Conservation (phyloP, 2,329 filamentous ascomycete genomes). For the Hymenoscyphus fraxineus region DNA sequence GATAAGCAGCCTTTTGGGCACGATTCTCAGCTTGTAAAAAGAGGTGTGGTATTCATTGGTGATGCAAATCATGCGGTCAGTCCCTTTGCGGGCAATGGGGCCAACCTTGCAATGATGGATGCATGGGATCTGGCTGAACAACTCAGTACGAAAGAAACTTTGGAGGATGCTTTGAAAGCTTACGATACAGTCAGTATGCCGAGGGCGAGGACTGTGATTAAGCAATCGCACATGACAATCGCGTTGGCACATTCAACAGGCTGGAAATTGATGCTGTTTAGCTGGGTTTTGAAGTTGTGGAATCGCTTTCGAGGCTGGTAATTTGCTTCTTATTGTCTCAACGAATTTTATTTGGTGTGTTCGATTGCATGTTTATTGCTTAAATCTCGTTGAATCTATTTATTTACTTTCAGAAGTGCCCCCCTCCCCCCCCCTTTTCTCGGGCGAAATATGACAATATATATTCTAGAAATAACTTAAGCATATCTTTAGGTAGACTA, state of each 20-base stretch:
- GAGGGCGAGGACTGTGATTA: conserved; percentile 27
- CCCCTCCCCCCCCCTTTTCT: no score
- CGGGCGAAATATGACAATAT: no score
- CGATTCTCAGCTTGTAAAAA: conserved; percentile 18
- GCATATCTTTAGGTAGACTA: no score
- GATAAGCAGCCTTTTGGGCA: conserved; percentile 46
- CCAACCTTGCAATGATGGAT: conserved; percentile 46
- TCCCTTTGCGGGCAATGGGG: conserved; percentile 47
- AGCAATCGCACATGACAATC: conserved; percentile 8
- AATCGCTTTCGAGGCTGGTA: not conserved
- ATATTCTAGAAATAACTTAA: no score
- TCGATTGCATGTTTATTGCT: no score
- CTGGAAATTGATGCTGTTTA: not conserved
- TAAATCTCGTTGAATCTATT: no score
- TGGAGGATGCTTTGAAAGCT: conserved; percentile 31
- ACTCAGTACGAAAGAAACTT: conserved; percentile 31
- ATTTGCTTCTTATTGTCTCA: not conserved
- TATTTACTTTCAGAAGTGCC: no score
- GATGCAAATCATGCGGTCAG: conserved; percentile 49
- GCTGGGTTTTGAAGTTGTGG: not conserved
- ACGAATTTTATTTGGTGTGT: no score
- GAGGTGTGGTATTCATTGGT: conserved; percentile 43
- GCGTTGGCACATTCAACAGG: not conserved
- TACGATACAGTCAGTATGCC: conserved; percentile 40
- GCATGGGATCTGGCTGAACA: conserved; percentile 45